A percentile compares a stretch with the other conserved stretches of the same genome.
Conservation (phyloP, 2,329 filamentous ascomycete genomes). For the Aspergillus tamarii region DNA sequence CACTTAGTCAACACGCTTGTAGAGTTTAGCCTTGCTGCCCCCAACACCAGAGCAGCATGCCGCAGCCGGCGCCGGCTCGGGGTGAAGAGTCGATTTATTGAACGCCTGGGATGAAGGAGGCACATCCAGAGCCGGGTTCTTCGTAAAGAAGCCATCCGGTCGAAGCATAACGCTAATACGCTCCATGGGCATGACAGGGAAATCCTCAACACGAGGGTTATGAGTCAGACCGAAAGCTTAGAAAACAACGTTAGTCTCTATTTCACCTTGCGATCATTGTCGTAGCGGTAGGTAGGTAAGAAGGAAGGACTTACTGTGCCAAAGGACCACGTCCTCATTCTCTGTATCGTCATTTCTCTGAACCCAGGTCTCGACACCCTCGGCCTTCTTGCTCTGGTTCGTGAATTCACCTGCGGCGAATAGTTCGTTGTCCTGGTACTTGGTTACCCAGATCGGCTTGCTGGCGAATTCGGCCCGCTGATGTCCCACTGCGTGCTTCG, state of each 20-base stretch:
- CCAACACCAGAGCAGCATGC: slow-evolving; percentile 26
- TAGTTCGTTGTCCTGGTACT: slow-evolving; percentile 56
- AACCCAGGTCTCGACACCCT: slow-evolving; percentile 58
- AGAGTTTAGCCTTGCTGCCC: slow-evolving; percentile 35
- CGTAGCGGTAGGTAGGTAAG: slow-evolving; percentile 33
- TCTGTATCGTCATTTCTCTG: slow-evolving; percentile 51
- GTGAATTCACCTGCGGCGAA: slow-evolving; percentile 61
- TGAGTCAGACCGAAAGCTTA: slow-evolving; percentile 62
- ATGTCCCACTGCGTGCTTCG: slow-evolving; percentile 51
- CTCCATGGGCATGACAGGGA: slow-evolving; percentile 70
- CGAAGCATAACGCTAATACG: slow-evolving; percentile 51
- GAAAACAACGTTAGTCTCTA: slow-evolving; percentile 14
- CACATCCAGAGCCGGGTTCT: slow-evolving; percentile 54
- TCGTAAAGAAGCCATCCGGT: slow-evolving; percentile 57
- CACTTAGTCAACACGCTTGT: slow-evolving; percentile 17
- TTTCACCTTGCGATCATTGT: not conserved
- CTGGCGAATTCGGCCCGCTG: slow-evolving; percentile 59
- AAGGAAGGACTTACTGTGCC: slow-evolving; percentile 40
- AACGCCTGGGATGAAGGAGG: slow-evolving; percentile 46
- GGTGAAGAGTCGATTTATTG: slow-evolving; percentile 45
- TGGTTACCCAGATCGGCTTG: slow-evolving; percentile 59
- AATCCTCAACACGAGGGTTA: slow-evolving; percentile 66
- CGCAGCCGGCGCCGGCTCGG: slow-evolving; percentile 20
- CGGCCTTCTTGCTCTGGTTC: slow-evolving; percentile 58
- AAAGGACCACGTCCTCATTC: slow-evolving; percentile 48